These are phyloP conservation scores for Colletotrichum higginsianum DNA, from an alignment of 2,329 filamentous ascomycete species.

Conservation along the genomic window DNA sequence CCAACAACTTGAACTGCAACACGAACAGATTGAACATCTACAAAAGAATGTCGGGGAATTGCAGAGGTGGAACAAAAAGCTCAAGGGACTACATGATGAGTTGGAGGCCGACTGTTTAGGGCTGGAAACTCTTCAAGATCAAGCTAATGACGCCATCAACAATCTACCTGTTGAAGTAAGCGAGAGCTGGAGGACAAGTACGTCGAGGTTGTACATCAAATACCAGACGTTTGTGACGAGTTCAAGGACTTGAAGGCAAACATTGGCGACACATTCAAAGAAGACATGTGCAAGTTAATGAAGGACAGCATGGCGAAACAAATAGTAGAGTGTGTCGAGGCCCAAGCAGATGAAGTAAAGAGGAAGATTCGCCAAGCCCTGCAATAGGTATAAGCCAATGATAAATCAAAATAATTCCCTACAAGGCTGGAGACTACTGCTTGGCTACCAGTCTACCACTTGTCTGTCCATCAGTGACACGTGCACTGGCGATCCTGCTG, in stretches of 20 bases:
- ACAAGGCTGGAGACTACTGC: not conserved
- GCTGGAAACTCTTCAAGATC: not conserved
- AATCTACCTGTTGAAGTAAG: not conserved
- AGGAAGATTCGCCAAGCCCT: constrained; percentile 1
- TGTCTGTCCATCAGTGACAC: not conserved
- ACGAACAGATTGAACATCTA: not conserved
- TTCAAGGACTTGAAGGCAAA: not conserved
- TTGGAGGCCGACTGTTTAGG: not conserved
- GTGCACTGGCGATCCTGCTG: not conserved
- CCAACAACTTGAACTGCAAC: not conserved
- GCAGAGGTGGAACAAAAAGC: not conserved
- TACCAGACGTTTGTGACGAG: not conserved
- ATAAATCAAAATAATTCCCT: not conserved
- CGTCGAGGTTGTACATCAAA: not conserved
- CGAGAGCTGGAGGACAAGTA: not conserved
- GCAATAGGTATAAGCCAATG: not conserved
- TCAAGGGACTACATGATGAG: not conserved
- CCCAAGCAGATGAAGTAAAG: not conserved
- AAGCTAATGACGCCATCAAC: not conserved
- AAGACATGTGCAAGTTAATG: not conserved
- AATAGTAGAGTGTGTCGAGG: not conserved
- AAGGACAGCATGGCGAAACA: not conserved
- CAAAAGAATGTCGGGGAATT: not conserved
- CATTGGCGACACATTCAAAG: not conserved
- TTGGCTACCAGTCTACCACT: not conserved